These are phyloP conservation scores for Phytophthora rubi DNA, from an alignment of 352 stramenopile species.

Conservation along the genomic window DNA sequence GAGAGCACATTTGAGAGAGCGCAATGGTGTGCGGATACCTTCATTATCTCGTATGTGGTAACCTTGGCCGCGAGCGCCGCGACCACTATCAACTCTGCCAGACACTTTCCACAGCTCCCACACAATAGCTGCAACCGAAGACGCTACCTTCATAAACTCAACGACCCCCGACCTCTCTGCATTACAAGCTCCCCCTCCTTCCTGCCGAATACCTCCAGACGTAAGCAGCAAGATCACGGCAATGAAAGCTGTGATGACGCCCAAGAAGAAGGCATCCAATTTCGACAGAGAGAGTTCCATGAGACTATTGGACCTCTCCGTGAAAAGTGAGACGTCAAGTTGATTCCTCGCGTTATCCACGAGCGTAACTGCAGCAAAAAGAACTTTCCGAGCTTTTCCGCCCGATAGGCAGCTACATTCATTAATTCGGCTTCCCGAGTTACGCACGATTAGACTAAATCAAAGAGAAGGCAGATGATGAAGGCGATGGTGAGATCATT, in stretches of 20 bases:
- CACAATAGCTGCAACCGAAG: neutral
- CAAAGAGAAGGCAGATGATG: neutral
- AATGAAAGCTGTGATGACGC: neutral
- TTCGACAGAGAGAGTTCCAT: conserved; percentile 8
- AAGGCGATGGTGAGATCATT: neutral
- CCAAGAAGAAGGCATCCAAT: conserved; percentile 10
- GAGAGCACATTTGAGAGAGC: neutral
- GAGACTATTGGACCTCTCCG: neutral
- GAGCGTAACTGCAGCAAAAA: neutral
- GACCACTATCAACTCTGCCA: neutral
- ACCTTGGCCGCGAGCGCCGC: neutral
- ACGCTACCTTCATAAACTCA: conserved; percentile 5
- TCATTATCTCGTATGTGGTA: neutral
- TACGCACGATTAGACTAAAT: neutral
- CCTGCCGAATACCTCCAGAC: neutral
- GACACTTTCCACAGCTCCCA: conserved; percentile 4
- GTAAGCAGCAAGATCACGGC: neutral
- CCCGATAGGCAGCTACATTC: neutral
- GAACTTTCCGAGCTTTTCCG: neutral
- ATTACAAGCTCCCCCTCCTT: neutral
- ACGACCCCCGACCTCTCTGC: neutral
- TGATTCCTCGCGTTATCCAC: neutral
- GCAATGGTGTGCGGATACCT: neutral
- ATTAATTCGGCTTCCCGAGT: neutral
- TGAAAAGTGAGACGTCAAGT: neutral